Evolutionary conservation across 2,329 filamentous ascomycete species (phyloP).

Genomic region (Zymoseptoria ardabiliae): DNA sequence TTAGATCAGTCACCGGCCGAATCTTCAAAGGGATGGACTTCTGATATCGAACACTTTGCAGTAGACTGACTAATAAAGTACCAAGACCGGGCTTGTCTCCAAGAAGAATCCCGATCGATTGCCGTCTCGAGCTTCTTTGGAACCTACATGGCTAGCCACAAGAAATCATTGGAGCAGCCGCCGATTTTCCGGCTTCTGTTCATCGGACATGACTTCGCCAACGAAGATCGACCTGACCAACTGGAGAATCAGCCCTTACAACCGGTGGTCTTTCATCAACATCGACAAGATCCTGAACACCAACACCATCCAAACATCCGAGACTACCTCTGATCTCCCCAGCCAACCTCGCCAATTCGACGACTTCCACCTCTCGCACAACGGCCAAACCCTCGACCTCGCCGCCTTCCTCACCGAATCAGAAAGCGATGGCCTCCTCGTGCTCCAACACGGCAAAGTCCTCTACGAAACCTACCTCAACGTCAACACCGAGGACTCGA

Average conservation of each 20-base stretch:
- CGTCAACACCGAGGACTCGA: conserved; percentile 12
- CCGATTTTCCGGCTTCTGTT: neutral
- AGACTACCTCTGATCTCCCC: neutral
- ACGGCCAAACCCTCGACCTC: conserved; percentile 9
- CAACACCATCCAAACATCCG: conserved; percentile 8
- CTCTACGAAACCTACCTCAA: conserved; percentile 17
- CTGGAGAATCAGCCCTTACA: conserved; percentile 18
- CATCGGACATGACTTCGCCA: neutral
- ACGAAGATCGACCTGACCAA: conserved; percentile 12
- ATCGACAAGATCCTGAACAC: conserved; percentile 17
- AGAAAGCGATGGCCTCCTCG: conserved; percentile 18
- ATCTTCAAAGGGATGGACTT: too few species aligned
- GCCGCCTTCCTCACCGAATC: conserved; percentile 8
- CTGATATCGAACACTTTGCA: neutral
- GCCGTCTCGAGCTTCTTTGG: too few species aligned
- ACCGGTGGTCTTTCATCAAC: conserved; percentile 17
- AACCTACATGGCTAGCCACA: too few species aligned
- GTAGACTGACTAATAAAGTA: neutral
- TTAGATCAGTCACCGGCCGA: too few species aligned
- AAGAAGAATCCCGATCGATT: too few species aligned
- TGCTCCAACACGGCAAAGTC: conserved; percentile 18
- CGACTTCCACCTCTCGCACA: conserved; percentile 10
- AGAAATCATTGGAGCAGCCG: too few species aligned
- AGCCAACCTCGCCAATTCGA: conserved; percentile 1
- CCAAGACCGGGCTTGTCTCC: too few species aligned